Percentiles rank a stretch among this genome's conserved stretches.
Evolutionary conservation across 2,329 filamentous ascomycete species (phyloP).

Genomic region (Geosmithia flava): DNA sequence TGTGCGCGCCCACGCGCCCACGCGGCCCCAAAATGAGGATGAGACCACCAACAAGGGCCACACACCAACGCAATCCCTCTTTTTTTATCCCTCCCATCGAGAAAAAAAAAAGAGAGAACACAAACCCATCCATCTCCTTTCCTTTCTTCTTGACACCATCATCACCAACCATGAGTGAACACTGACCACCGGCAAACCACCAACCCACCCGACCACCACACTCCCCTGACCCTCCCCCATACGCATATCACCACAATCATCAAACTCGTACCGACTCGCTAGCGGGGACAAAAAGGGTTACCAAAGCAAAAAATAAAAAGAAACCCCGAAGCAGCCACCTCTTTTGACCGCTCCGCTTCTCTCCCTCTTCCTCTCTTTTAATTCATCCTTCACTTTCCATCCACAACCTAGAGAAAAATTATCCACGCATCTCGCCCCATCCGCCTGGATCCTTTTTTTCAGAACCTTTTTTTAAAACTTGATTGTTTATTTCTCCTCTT

Average conservation of each 20-base stretch:
- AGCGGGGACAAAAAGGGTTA: not conserved
- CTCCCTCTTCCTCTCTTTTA: not conserved
- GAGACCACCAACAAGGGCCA: conserved; percentile 4
- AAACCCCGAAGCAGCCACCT: not conserved
- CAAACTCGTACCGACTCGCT: not conserved
- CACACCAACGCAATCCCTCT: conserved; percentile 1
- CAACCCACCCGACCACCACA: not conserved
- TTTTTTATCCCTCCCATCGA: not conserved
- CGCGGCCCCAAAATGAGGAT: conserved; percentile 6
- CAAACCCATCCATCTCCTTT: not conserved
- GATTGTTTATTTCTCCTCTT: not conserved
- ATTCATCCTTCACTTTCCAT: not conserved
- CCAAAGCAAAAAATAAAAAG: no score
- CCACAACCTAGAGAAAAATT: not conserved
- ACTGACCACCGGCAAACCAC: not conserved
- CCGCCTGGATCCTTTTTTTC: not conserved
- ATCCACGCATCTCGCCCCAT: not conserved
- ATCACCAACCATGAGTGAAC: not conserved
- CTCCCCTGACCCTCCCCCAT: not conserved
- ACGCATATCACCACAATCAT: not conserved
- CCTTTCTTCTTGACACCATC: not conserved
- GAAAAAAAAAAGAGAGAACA: no score
- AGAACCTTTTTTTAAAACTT: not conserved
- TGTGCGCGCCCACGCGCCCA: conserved; percentile 2
- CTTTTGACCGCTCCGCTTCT: not conserved